These are phyloP conservation scores for Erigeron canadensis DNA, from an alignment of 129 eudicot species.

Conservation along the genomic window DNA sequence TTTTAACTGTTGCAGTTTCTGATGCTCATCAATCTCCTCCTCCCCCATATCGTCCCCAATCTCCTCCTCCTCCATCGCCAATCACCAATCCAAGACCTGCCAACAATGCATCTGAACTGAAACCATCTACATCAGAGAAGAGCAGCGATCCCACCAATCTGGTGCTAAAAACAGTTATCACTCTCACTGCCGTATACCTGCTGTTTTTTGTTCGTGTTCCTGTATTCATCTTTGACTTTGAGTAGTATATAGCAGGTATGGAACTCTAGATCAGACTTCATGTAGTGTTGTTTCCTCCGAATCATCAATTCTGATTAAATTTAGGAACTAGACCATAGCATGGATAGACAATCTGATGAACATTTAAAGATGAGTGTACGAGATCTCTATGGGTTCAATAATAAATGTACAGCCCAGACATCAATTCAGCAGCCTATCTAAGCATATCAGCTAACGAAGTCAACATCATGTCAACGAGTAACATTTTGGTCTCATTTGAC, in stretches of 20 bases:
- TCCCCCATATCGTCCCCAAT: constrained; percentile 4
- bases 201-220: constrained; percentile 7
- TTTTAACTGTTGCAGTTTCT: constrained; percentile 21
- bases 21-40: constrained; percentile 20
- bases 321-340: constrained; percentile 12
- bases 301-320: constrained; percentile 5
- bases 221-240: neutral
- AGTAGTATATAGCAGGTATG: neutral
- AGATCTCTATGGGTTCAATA: constrained; percentile 10
- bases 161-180: constrained; percentile 2
- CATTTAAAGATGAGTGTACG: constrained; percentile 3
- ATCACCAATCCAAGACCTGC: constrained; percentile 7
- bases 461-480: no score
- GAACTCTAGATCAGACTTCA: neutral
- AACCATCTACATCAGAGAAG: constrained; percentile 18
- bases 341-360: constrained; percentile 16
- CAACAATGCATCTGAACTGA: neutral
- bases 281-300: neutral
- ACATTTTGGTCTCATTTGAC: no score
- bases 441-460: neutral
- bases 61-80: constrained; percentile 17
- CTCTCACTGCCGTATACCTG: constrained; percentile 3
- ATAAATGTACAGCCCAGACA: neutral
- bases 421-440: neutral
- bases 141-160: constrained; percentile 11